A percentile compares a stretch with the other conserved stretches of the same genome.
phyloP scores from a whole-genome alignment of 2,329 filamentous ascomycete genomes.

The Aspergillus floridensis region DNA sequence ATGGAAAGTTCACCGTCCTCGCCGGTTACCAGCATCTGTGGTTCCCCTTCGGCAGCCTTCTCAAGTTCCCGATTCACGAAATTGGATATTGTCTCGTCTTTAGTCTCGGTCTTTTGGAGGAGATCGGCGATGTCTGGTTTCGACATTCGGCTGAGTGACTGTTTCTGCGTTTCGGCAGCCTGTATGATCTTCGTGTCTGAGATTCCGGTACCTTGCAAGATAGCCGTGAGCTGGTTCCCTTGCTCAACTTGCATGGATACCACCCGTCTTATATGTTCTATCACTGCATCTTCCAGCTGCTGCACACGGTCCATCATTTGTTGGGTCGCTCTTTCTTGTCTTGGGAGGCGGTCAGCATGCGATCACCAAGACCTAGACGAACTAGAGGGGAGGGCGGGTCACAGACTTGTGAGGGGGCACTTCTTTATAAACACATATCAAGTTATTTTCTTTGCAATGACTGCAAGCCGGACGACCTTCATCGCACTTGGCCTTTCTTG shows the following conservation, averaged over 20 bases:
- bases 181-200: slow-evolving; percentile 4
- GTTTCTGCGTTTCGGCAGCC: slow-evolving; percentile 14
- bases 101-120: slow-evolving; percentile 14
- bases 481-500: slow-evolving; percentile 87
- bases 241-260: slow-evolving; percentile 21
- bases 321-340: slow-evolving; percentile 43
- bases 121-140: slow-evolving; percentile 24
- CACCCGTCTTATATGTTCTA: slow-evolving; percentile 22
- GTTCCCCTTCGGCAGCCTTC: background rate
- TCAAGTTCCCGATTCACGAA: slow-evolving; percentile 8
- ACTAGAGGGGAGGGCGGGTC: background rate
- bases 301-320: slow-evolving; percentile 35
- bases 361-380: background rate
- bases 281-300: slow-evolving; percentile 31
- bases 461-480: slow-evolving; percentile 80
- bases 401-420: slow-evolving; percentile 85
- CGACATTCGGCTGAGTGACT: slow-evolving; percentile 18
- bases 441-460: slow-evolving; percentile 79
- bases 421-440: slow-evolving; percentile 84
- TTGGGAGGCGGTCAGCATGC: slow-evolving; percentile 17
- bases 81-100: slow-evolving; percentile 10
- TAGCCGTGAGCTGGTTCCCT: slow-evolving; percentile 11
- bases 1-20: slow-evolving; percentile 64
- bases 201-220: background rate
- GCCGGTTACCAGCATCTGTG: slow-evolving; percentile 17